Base-by-base conservation (phyloP, 495 filamentous ascomycete genomes). In the Hypomontagnella monticulosa region DNA sequence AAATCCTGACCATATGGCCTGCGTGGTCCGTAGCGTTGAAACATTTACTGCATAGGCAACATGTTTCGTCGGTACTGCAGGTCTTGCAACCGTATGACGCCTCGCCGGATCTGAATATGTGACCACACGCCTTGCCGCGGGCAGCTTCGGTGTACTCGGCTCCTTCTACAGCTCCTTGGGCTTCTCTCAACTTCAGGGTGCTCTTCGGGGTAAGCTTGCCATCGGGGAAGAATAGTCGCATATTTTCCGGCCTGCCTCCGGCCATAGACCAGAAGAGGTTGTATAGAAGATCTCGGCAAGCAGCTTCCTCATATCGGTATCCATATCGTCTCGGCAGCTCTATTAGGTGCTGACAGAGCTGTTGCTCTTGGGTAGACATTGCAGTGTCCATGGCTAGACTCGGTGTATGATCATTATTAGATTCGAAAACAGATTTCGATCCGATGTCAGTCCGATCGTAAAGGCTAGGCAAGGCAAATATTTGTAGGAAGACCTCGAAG, bases 11-110 rank as follows among this genome's bases (percentile, higher is more conserved):
- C 76, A 90, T 89, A 73, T 99, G 95, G 20, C 87, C 92, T n/a
- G 91, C 89, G 75, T 99, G 95, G 71, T 98, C 95, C 11, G 93
- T 97, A 5, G 93, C 84, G 65, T 97, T 93, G 73, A 97, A 98
- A 76, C 95, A 99, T 72, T 90, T 86, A 76, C 91, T 88, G 76
- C 92, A 96, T 37, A 96, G 82, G 47, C 92, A 91, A 66, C 90
- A 93, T 0, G 92, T 95, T 67, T 94, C 91, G 71, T 96, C 92
- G 44, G 87, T 83, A 33, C 91, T 91, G 73, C 95, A 99, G 14
- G 94, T 97, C 73, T 91, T 89, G 82, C 95, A 99, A 48, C 89
- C 85, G 70, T 97, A 99, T 36, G 93, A 92, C 38, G 93, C 92
- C 78, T 99, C 95, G 1, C 93, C 95, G 23, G 82, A 82, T 74